These are phyloP conservation scores for Aurantiochytrium sp. DNA, from an alignment of 108 stramenopile genomes.

Conservation along the genomic window DNA sequence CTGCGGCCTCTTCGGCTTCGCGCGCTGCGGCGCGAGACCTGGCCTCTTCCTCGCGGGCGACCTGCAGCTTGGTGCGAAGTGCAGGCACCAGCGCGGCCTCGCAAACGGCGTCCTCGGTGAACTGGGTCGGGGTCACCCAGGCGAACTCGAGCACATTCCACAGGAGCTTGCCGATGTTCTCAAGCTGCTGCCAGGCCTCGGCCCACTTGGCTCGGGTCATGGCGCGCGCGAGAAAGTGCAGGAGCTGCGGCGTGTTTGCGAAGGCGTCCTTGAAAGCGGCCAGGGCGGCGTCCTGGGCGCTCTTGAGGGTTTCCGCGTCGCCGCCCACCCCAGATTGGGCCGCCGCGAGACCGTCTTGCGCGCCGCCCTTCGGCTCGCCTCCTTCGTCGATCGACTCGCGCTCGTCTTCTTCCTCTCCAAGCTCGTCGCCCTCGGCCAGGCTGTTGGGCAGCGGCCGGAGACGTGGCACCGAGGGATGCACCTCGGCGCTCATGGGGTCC, in stretches of 20 bases:
- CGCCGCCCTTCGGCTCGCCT: neutral
- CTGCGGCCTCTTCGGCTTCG: too few relatives aligned
- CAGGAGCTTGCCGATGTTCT: neutral
- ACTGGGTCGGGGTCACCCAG: neutral
- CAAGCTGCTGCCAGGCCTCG: neutral
- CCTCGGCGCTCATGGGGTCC: neutral
- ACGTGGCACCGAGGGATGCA: neutral
- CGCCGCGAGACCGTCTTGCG: too few relatives aligned
- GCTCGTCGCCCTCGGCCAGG: neutral
- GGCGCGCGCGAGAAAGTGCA: neutral
- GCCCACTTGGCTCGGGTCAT: neutral
- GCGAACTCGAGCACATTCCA: slow-evolving; percentile 3
- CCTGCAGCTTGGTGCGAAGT: neutral
- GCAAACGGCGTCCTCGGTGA: neutral
- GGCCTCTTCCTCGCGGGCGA: neutral
- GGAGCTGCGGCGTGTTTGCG: neutral
- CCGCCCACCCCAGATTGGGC: too few relatives aligned
- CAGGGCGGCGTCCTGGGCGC: neutral
- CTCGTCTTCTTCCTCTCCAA: neutral
- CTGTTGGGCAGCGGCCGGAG: neutral
- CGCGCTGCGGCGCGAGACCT: too few relatives aligned
- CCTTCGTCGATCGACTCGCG: neutral
- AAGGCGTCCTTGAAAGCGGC: neutral
- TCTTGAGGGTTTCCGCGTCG: too few relatives aligned
- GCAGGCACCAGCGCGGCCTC: neutral